Conservation (phyloP, 768 basidiomycete species). For the Lactarius quietus region DNA sequence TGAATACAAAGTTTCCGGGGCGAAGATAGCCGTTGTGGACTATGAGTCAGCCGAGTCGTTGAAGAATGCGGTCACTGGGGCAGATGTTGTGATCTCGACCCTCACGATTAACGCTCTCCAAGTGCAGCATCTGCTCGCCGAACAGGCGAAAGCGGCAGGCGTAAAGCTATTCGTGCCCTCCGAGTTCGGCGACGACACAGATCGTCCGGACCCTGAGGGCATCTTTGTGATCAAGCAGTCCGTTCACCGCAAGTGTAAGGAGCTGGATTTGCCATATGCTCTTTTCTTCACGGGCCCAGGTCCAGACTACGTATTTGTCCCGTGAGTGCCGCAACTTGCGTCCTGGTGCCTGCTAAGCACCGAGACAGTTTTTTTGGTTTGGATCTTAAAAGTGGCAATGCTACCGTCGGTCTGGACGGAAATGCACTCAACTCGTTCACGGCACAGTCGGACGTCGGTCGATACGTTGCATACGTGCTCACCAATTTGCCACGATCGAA, state of each 20-base stretch:
- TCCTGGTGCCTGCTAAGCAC: not conserved
- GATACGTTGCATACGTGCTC: slow-evolving; percentile 26
- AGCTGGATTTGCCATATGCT: slow-evolving; percentile 26
- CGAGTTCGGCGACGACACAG: slow-evolving; percentile 29
- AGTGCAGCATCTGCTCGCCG: slow-evolving; percentile 29
- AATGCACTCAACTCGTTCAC: slow-evolving; percentile 25
- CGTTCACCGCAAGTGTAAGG: slow-evolving; percentile 19
- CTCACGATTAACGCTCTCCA: slow-evolving; percentile 11
- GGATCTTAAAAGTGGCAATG: slow-evolving; percentile 20
- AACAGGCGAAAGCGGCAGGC: slow-evolving; percentile 32
- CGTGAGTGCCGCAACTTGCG: slow-evolving; percentile 6
- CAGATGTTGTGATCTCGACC: slow-evolving; percentile 18
- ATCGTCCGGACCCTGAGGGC: slow-evolving; percentile 3
- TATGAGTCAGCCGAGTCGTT: slow-evolving; percentile 18
- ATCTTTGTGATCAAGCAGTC: slow-evolving; percentile 14
- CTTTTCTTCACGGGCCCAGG: slow-evolving; percentile 25
- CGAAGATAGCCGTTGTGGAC: slow-evolving; percentile 16
- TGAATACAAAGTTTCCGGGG: slow-evolving; percentile 11
- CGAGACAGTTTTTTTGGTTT: slow-evolving; percentile 11
- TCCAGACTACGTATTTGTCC: slow-evolving; percentile 12
- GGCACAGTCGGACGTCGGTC: slow-evolving; percentile 23
- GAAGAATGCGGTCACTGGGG: slow-evolving; percentile 9
- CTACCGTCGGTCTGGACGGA: slow-evolving; percentile 20
- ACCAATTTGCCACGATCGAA: slow-evolving; percentile 17
- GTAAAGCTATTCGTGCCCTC: slow-evolving; percentile 34